Evolutionary conservation across 768 basidiomycete species (phyloP).

Genomic region (Phylloporus sp.): DNA sequence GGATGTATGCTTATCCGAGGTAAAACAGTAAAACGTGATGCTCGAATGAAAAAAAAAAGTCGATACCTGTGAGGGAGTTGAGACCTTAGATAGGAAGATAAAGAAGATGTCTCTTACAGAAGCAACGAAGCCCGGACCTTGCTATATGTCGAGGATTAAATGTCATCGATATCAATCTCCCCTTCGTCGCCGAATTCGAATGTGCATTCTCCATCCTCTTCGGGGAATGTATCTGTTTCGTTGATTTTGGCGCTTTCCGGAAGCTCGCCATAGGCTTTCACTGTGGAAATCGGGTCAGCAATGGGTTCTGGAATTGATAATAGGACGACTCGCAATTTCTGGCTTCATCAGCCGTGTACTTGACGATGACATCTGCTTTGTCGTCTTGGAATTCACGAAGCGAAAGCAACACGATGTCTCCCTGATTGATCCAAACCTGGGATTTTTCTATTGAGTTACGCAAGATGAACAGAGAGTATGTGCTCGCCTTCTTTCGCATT

Average conservation of each 20-base stretch:
- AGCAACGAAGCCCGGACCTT: not conserved
- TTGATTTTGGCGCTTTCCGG: slow-evolving; percentile 96
- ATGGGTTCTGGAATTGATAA: slow-evolving; percentile 1
- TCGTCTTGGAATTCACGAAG: slow-evolving; percentile 98
- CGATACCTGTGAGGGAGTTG: slow-evolving; percentile 8
- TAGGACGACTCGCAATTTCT: slow-evolving; percentile 55
- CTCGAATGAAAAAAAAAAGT: slow-evolving; percentile 8
- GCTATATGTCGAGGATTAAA: slow-evolving; percentile 40
- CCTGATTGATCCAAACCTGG: slow-evolving; percentile 99
- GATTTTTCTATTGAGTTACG: slow-evolving; percentile 3
- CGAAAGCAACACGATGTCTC: slow-evolving; percentile 91
- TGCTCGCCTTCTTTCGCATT: slow-evolving; percentile 94
- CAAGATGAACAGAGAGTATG: not conserved
- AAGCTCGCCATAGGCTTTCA: slow-evolving; percentile 97
- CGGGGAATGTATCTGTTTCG: slow-evolving; percentile 91
- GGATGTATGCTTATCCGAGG: slow-evolving; percentile 13
- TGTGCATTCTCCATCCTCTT: slow-evolving; percentile 83
- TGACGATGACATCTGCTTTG: slow-evolving; percentile 99
- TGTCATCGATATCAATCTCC: slow-evolving; percentile 87
- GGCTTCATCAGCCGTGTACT: slow-evolving; percentile 96
- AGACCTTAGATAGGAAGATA: not conserved
- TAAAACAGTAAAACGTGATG: slow-evolving; percentile 12
- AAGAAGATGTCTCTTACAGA: slow-evolving; percentile 12
- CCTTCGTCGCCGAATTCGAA: slow-evolving; percentile 90
- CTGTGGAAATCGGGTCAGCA: slow-evolving; percentile 32